Percentiles rank a stretch among this genome's conserved stretches.
phyloP scores from a whole-genome alignment of 1,284 basidiomycete genomes.

The Thelephora terrestris region DNA sequence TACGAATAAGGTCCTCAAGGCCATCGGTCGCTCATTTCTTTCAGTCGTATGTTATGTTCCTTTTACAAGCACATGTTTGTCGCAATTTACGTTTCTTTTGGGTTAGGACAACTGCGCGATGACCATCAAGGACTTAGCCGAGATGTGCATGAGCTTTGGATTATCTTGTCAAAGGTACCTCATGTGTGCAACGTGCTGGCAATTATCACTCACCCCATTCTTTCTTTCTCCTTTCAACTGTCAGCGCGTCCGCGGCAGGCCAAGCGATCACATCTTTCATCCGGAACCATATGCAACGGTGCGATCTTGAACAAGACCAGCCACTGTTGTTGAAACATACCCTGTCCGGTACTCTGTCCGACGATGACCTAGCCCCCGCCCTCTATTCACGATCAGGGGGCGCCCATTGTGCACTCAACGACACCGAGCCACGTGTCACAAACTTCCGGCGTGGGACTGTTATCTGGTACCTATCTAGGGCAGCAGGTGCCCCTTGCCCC shows the following conservation, averaged over 20 bases:
- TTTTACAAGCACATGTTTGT: slow-evolving; percentile 6
- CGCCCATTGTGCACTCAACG: slow-evolving; percentile 36
- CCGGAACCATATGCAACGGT: slow-evolving; percentile 57
- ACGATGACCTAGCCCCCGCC: slow-evolving; percentile 64
- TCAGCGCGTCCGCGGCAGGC: slow-evolving; percentile 60
- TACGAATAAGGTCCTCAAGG: slow-evolving; percentile 55
- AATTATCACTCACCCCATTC: slow-evolving; percentile 2
- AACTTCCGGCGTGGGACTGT: slow-evolving; percentile 68
- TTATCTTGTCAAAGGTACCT: slow-evolving; percentile 61
- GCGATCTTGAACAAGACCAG: slow-evolving; percentile 57
- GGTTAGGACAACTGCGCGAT: slow-evolving; percentile 66
- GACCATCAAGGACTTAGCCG: slow-evolving; percentile 74
- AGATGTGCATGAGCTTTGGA: slow-evolving; percentile 52
- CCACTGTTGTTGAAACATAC: slow-evolving; percentile 63
- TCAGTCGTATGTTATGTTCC: slow-evolving; percentile 45
- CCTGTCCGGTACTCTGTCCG: slow-evolving; percentile 56
- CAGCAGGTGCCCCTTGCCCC: slow-evolving; percentile 63
- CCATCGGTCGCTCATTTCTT: slow-evolving; percentile 59
- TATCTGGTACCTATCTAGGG: slow-evolving; percentile 69
- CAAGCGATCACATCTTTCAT: slow-evolving; percentile 75
- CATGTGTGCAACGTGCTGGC: slow-evolving; percentile 4
- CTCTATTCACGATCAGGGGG: slow-evolving; percentile 61
- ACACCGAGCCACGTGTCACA: slow-evolving; percentile 44
- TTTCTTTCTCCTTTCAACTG: slow-evolving; percentile 4
- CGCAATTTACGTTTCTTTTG: slow-evolving; percentile 8